Conservation (phyloP, 2,329 filamentous ascomycete genomes). For the Dothidotthia symphoricarpi region DNA sequence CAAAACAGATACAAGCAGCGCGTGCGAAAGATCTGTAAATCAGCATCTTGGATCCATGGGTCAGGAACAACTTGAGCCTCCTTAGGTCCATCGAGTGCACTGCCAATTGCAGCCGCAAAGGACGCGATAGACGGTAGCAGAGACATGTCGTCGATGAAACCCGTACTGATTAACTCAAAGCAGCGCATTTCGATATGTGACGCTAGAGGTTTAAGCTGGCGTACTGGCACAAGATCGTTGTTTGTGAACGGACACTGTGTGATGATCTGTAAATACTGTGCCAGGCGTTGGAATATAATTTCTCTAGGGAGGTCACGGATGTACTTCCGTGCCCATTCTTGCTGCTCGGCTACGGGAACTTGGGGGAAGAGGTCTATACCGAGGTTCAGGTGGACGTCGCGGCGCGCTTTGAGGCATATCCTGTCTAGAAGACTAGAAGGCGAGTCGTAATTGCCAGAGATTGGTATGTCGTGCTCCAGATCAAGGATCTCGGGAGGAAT, state of each 20-base stretch:
- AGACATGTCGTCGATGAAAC: slow-evolving; percentile 5
- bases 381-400: slow-evolving; percentile 7
- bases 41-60: slow-evolving; percentile 5
- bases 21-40: slow-evolving; percentile 8
- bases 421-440: slow-evolving; percentile 1
- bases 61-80: neutral
- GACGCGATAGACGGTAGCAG: slow-evolving; percentile 6
- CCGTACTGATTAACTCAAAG: slow-evolving; percentile 3
- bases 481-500: slow-evolving; percentile 1
- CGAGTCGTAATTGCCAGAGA: slow-evolving; percentile 1
- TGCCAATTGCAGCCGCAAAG: slow-evolving; percentile 4
- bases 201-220: neutral
- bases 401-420: slow-evolving; percentile 4
- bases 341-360: neutral
- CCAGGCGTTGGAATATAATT: slow-evolving; percentile 1
- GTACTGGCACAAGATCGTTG: slow-evolving; percentile 1
- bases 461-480: slow-evolving; percentile 2
- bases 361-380: slow-evolving; percentile 7
- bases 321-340: slow-evolving; percentile 4
- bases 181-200: neutral
- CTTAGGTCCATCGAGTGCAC: slow-evolving; percentile 8
- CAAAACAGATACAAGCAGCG: slow-evolving; percentile 15
- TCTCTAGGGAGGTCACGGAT: slow-evolving; percentile 4
- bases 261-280: slow-evolving; percentile 2
- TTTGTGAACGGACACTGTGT: neutral